A percentile compares a stretch with the other conserved stretches of the same genome.
These are phyloP conservation scores for Rhodomyrtus psidioides DNA, from an alignment of 441 rosid genomes.

Conservation along the genomic window DNA sequence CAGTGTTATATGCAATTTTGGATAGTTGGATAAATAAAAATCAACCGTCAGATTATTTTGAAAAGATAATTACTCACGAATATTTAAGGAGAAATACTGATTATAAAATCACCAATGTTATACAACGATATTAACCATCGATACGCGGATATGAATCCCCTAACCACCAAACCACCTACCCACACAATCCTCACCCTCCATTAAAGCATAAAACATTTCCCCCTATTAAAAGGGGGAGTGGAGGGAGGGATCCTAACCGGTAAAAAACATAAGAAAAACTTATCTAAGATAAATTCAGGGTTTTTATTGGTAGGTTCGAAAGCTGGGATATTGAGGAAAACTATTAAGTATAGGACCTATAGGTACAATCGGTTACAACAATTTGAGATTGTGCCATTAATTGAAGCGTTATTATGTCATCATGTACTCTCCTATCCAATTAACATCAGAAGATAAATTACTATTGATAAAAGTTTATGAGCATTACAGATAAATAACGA, in stretches of 20 bases:
- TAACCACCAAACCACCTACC: no score
- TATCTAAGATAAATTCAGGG: accelerated
- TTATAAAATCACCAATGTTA: background rate
- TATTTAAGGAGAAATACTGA: background rate
- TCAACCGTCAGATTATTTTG: background rate
- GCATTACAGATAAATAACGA: background rate
- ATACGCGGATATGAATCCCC: no score
- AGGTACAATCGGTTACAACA: accelerated
- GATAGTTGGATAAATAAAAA: background rate
- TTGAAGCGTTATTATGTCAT: background rate
- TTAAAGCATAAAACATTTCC: no score
- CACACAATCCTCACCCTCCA: no score
- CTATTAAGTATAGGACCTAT: no score
- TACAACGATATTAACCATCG: no score
- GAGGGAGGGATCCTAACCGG: no score
- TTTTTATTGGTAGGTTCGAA: background rate
- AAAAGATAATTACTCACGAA: background rate
- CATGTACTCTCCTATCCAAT: background rate
- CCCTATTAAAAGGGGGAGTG: no score
- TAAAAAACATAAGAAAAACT: background rate
- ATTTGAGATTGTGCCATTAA: background rate
- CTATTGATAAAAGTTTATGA: no score
- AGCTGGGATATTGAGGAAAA: background rate
- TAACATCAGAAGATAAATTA: no score
- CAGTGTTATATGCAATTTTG: background rate